phyloP scores from a whole-genome alignment of 1,284 basidiomycete species.

The Stereum hirsutum region DNA sequence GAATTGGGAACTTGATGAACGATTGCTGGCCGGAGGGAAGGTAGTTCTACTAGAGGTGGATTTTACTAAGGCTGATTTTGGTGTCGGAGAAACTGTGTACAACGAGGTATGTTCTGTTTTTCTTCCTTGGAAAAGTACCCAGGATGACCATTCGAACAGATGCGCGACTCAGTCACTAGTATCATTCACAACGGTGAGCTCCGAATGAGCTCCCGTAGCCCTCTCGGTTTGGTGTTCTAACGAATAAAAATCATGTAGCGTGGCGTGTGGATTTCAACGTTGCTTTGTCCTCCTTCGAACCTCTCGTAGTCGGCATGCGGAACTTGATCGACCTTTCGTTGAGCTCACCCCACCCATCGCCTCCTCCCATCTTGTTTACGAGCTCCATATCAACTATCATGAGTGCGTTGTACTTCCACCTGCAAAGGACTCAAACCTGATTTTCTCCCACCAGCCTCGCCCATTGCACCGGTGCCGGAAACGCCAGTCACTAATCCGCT shows the following conservation, averaged over 20 bases:
- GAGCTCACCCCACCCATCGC: neutral
- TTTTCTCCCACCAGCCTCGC: neutral
- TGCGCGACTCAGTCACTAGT: constrained; percentile 15
- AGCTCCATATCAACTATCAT: constrained; percentile 19
- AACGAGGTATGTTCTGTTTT: constrained; percentile 16
- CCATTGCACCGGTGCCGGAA: constrained; percentile 12
- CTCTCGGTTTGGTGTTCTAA: constrained; percentile 5
- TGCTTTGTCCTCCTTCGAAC: constrained; percentile 4
- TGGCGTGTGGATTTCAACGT: constrained; percentile 22
- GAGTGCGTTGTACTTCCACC: constrained; percentile 1
- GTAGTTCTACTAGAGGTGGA: constrained; percentile 26
- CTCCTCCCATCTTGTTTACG: constrained; percentile 3
- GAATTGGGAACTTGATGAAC: constrained; percentile 19
- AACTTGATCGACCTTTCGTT: constrained; percentile 5
- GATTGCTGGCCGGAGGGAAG: constrained; percentile 18
- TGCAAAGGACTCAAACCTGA: neutral
- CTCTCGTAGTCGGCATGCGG: constrained; percentile 1
- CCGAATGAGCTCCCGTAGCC: constrained; percentile 8
- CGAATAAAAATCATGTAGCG: constrained; percentile 13
- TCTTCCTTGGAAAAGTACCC: neutral
- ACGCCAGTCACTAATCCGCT: constrained; percentile 13
- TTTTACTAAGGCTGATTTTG: constrained; percentile 17
- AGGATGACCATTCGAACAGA: constrained; percentile 9
- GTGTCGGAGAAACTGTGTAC: constrained; percentile 18
- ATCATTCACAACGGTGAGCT: constrained; percentile 25